A percentile compares a stretch with the other conserved stretches of the same genome.
Evolutionary conservation across 306 rosid species (phyloP).

Genomic region (Quercus rubra): DNA sequence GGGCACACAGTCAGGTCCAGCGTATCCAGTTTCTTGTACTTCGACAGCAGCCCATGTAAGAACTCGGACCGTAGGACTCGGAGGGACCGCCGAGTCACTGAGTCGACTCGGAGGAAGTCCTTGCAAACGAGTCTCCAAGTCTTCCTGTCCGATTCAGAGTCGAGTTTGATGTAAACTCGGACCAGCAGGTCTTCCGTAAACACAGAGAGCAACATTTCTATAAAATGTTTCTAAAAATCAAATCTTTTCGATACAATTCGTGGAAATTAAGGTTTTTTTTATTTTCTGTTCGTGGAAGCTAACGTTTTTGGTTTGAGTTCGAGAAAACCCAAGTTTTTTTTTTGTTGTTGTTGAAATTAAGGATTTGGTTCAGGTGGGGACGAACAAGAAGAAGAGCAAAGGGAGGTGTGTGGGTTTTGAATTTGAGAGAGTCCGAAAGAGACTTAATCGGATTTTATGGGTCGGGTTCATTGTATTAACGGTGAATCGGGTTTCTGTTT

Average conservation of each 20-base stretch:
- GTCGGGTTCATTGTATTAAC: neutral
- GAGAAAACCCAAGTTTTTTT: neutral
- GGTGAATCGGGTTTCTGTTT: neutral
- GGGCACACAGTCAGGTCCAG: conserved; percentile 58
- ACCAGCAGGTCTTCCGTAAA: conserved; percentile 50
- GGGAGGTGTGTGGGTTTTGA: neutral
- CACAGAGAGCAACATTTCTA: conserved; percentile 10
- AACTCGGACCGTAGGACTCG: conserved; percentile 58
- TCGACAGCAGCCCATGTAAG: conserved; percentile 24
- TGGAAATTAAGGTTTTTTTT: neutral
- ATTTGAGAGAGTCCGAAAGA: neutral
- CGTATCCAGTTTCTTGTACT: conserved; percentile 31
- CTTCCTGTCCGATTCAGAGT: conserved; percentile 34
- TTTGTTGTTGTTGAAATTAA: neutral
- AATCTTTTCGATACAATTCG: no score
- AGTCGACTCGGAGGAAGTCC: conserved; percentile 49
- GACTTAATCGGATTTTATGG: neutral
- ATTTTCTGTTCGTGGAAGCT: neutral
- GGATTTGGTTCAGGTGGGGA: neutral
- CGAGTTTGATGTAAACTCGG: conserved; percentile 26
- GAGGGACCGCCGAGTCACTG: conserved; percentile 21
- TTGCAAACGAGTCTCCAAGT: conserved; percentile 54
- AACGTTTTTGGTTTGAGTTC: neutral
- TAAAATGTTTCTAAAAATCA: no score
- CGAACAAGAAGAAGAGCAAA: neutral